A percentile compares a stretch with the other conserved stretches of the same genome.
Conservation (phyloP, 2,329 filamentous ascomycete species). For the Microdochium nivale region DNA sequence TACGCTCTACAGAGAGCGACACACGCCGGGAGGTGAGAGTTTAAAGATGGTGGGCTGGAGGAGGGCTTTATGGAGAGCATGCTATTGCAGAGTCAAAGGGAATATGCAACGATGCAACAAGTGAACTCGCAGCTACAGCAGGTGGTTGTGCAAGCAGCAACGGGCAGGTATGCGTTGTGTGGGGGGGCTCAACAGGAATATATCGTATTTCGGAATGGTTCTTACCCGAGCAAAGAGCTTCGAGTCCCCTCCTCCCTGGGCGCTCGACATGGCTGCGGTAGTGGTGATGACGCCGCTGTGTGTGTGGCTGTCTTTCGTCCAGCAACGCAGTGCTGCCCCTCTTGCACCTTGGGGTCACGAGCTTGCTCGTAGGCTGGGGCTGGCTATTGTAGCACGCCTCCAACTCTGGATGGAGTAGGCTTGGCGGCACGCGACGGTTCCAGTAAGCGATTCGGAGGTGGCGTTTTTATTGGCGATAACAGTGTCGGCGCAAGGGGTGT, state of each 20-base stretch:
- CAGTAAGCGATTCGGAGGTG: not conserved
- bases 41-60: not conserved
- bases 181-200: not conserved
- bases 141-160: not conserved
- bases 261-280: slow-evolving; percentile 40
- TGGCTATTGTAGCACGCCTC: not conserved
- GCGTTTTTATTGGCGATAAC: not conserved
- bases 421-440: not conserved
- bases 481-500: not conserved
- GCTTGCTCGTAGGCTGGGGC: not conserved
- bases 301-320: slow-evolving; percentile 12
- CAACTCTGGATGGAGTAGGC: not conserved
- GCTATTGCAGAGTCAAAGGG: not conserved
- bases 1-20: not conserved
- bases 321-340: slow-evolving; percentile 9
- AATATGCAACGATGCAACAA: not conserved
- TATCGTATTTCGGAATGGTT: not conserved
- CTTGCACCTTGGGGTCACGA: not conserved
- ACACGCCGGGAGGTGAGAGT: not conserved
- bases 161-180: not conserved
- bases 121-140: not conserved
- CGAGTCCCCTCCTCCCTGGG: slow-evolving; percentile 77
- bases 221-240: slow-evolving; percentile 97
- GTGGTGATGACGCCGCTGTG: slow-evolving; percentile 4
- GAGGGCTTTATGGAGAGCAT: not conserved